These are phyloP conservation scores for Kwoniella sp. DNA, from an alignment of 768 basidiomycete species.

Conservation along the genomic window DNA sequence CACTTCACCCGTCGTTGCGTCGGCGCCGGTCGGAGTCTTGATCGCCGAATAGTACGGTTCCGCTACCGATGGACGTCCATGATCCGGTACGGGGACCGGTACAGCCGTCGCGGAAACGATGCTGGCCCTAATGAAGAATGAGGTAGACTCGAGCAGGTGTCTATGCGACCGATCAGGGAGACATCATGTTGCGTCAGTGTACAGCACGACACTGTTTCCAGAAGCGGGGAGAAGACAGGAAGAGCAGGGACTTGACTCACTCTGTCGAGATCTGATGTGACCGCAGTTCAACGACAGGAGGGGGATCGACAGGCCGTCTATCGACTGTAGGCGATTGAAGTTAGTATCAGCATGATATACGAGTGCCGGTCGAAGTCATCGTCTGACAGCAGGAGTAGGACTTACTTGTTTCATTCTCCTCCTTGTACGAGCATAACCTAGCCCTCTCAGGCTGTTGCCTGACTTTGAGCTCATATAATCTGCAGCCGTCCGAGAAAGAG, in stretches of 20 bases:
- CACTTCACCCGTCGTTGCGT: constrained; percentile 55
- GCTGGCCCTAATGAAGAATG: constrained; percentile 52
- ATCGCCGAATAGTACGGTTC: constrained; percentile 37
- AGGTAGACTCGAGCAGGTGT: constrained; percentile 45
- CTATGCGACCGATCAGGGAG: constrained; percentile 11
- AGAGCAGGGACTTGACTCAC: constrained; percentile 14
- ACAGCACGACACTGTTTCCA: not conserved
- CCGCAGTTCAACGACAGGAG: constrained; percentile 51
- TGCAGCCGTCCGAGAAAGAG: not conserved
- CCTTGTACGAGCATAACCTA: constrained; percentile 56
- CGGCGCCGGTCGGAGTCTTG: constrained; percentile 51
- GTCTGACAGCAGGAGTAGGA: constrained; percentile 1
- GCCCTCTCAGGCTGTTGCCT: constrained; percentile 55
- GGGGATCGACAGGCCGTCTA: constrained; percentile 56
- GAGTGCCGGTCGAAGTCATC: not conserved
- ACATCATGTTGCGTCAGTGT: not conserved
- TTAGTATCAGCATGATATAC: not conserved
- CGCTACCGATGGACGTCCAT: constrained; percentile 12
- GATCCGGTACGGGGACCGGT: constrained; percentile 22
- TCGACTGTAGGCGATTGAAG: constrained; percentile 44
- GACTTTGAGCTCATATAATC: constrained; percentile 36
- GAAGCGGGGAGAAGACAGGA: not conserved
- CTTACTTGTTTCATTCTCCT: constrained; percentile 57
- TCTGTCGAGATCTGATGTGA: constrained; percentile 15
- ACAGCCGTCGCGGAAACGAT: constrained; percentile 44